Evolutionary conservation across 306 rosid species (phyloP).

Genomic region (Argentina anserina): DNA sequence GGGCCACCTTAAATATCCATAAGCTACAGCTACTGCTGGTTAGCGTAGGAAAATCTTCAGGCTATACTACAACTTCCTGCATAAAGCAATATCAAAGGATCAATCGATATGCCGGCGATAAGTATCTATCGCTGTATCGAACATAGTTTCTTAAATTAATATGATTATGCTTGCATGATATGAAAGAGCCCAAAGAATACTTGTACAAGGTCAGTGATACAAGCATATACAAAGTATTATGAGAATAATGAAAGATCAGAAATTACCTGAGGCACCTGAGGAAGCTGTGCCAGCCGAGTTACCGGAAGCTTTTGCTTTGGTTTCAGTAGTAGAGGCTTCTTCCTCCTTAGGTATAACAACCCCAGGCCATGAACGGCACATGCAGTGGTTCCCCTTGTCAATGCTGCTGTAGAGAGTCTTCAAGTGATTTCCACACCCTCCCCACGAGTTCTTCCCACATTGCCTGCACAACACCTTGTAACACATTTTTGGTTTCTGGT

Average conservation of each 20-base stretch:
- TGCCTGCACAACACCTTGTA: conserved; percentile 40
- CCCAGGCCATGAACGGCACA: conserved; percentile 81
- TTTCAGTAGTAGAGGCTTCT: not conserved
- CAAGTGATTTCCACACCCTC: conserved; percentile 58
- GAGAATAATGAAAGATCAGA: too few species aligned
- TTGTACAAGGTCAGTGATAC: too few species aligned
- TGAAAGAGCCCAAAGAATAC: not conserved
- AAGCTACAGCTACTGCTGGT: conserved; percentile 15
- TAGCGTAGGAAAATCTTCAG: conserved; percentile 31
- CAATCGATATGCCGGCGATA: not conserved
- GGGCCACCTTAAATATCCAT: conserved; percentile 22
- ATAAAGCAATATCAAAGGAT: conserved; percentile 25
- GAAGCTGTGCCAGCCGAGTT: too few species aligned
- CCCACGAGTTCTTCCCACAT: conserved; percentile 49
- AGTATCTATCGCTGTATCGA: too few species aligned
- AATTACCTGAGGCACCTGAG: too few species aligned
- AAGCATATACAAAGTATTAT: not conserved
- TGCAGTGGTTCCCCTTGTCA: conserved; percentile 59
- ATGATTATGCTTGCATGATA: not conserved
- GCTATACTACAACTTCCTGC: conserved; percentile 31
- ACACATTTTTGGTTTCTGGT: conserved; percentile 40
- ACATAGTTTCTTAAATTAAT: not conserved
- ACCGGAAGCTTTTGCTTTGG: too few species aligned
- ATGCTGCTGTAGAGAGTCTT: conserved; percentile 39
- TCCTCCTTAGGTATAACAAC: conserved; percentile 27